Base-by-base conservation (phyloP, 202 grass and related monocot species). In the Zizania palustris region DNA sequence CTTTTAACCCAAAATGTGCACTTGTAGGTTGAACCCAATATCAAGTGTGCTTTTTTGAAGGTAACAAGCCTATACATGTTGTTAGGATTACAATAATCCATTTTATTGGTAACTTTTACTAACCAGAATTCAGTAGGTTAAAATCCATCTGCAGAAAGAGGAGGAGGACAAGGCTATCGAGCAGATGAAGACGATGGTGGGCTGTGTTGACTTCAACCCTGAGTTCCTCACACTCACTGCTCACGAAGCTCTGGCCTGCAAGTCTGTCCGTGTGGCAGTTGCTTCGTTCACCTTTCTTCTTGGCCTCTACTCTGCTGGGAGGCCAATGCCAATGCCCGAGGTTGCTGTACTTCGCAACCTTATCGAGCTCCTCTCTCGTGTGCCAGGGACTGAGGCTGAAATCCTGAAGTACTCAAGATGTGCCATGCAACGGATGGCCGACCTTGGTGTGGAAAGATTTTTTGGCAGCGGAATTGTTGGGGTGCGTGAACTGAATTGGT, bases 11-110 rank as follows among this genome's bases (percentile, higher is more conserved):
- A 54, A 79, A 69, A 67, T 63, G 36, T 81, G 18, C 54, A 70
- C 75, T 45, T 86, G 78, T 68, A 98, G 96, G 83, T 98, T 57
- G 87, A 98, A 71, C 91, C 90, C 58, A 95, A 75, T 69, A 78
- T 88, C 73, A 77, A 44, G 35, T 98, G 89, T 77, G 89, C 81
- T 80, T 98, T 98, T 78, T 71, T 92, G 40, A 98, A 95, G 96
- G 91, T 98, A 92, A 60, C 21, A 37, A n/a, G 42, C 43, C 50
- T 79, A 62, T 34, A 16, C 14, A 72, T 73, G 5, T 11, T 78
- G 41, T 67, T 54, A 56, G 3, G 20, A 78, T 38, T 69, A 49
- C 50, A 61, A 3, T 20, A 21, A 50, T 43, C 4, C 34, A 58
- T 82, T 78, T 84, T 55, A 35, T 80, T 48, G 56, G 16, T 59